phyloP scores from a whole-genome alignment of 1,284 basidiomycete species.

The Ceratobasidium sp. region DNA sequence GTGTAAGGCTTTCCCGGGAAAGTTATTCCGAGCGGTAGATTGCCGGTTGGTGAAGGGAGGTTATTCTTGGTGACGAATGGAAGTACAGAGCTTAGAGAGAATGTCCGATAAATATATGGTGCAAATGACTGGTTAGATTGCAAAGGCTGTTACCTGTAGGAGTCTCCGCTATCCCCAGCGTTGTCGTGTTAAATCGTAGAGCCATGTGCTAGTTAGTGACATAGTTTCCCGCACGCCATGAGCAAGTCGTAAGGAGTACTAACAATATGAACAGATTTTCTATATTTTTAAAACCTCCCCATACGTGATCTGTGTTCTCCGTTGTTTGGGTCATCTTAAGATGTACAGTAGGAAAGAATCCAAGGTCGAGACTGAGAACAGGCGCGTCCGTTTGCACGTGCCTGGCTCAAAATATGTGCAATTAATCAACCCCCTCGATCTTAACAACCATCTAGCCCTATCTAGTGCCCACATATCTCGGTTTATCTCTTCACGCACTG shows the following conservation, averaged over 20 bases:
- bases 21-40: conserved; percentile 41
- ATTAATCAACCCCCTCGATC: not conserved
- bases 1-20: conserved; percentile 42
- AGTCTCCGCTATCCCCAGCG: conserved; percentile 24
- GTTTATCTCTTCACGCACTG: not conserved
- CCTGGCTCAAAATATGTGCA: not conserved
- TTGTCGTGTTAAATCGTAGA: not conserved
- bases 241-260: not conserved
- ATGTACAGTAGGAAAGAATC: not conserved
- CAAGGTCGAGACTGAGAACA: not conserved
- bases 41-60: conserved; percentile 20
- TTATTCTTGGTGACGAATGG: not conserved
- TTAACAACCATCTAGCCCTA: not conserved
- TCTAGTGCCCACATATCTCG: not conserved
- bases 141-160: conserved; percentile 14
- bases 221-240: not conserved
- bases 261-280: conserved; percentile 29
- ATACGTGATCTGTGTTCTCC: not conserved
- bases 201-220: not conserved
- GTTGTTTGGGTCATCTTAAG: not conserved
- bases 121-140: not conserved
- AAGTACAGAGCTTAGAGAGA: conserved; percentile 27
- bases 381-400: conserved; percentile 17
- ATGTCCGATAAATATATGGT: too few relatives aligned
- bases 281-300: conserved; percentile 19